Evolutionary conservation across 2,329 filamentous ascomycete species (phyloP).

Genomic region (Cladosporium velox): DNA sequence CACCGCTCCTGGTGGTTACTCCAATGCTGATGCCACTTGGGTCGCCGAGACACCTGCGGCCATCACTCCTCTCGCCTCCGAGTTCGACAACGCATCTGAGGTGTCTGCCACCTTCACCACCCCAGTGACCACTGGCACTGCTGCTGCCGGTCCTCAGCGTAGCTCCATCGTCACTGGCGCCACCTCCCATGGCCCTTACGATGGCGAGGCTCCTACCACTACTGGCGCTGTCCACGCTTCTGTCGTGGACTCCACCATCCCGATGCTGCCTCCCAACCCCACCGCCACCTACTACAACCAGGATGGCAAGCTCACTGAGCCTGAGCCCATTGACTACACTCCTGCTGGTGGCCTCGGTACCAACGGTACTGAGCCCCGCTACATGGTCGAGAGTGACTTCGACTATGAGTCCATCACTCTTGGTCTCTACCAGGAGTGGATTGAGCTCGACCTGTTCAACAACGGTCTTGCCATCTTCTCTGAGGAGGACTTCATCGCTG

Average conservation of each 20-base stretch:
- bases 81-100: constrained; percentile 48
- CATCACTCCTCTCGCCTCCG: constrained; percentile 41
- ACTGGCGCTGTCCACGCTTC: constrained; percentile 67
- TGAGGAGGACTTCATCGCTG: constrained; percentile 66
- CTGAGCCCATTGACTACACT: constrained; percentile 69
- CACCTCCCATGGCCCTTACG: constrained; percentile 69
- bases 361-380: constrained; percentile 74
- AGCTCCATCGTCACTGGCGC: constrained; percentile 57
- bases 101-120: constrained; percentile 41
- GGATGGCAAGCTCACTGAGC: constrained; percentile 67
- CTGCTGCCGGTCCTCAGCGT: constrained; percentile 47
- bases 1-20: constrained; percentile 44
- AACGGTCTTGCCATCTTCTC: constrained; percentile 71
- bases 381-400: constrained; percentile 77
- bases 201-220: constrained; percentile 63
- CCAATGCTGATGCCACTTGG: constrained; percentile 47
- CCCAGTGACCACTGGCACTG: constrained; percentile 33
- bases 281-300: constrained; percentile 70
- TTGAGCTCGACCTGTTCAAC: constrained; percentile 81
- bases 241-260: constrained; percentile 60
- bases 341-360: constrained; percentile 73
- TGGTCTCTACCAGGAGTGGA: constrained; percentile 79
- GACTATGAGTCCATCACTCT: constrained; percentile 77
- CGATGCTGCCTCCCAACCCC: constrained; percentile 58
- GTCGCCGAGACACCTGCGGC: constrained; percentile 38